phyloP scores from a whole-genome alignment of 2,329 filamentous ascomycete genomes.

The Fusarium tjaetaba region DNA sequence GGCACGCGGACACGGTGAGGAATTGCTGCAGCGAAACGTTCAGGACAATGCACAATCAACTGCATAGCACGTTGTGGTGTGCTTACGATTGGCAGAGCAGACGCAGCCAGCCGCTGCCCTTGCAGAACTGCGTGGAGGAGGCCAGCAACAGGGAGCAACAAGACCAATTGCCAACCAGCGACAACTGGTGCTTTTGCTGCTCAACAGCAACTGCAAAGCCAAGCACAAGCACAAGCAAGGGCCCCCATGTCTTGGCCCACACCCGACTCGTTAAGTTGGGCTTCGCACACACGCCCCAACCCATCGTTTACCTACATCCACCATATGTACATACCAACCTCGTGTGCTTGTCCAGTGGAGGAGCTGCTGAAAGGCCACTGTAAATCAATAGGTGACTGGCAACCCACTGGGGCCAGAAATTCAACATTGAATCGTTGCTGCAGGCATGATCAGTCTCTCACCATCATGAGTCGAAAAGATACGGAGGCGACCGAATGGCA shows the following conservation, averaged over 20 bases:
- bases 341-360: neutral
- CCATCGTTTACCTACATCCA: neutral
- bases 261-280: neutral
- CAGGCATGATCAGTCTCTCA: conserved; percentile 18
- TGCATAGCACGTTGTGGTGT: conserved; percentile 29
- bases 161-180: conserved; percentile 18
- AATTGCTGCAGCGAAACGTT: conserved; percentile 21
- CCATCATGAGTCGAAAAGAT: conserved; percentile 14
- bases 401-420: conserved; percentile 5
- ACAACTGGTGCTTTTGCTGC: conserved; percentile 6
- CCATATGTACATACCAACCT: conserved; percentile 1
- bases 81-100: conserved; percentile 38
- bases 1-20: conserved; percentile 30
- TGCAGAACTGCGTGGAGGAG: conserved; percentile 33
- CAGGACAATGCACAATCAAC: conserved; percentile 30
- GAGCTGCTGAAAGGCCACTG: conserved; percentile 9
- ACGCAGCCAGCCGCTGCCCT: conserved; percentile 43
- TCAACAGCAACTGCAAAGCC: conserved; percentile 3
- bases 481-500: conserved; percentile 11
- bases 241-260: conserved; percentile 15
- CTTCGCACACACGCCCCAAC: neutral
- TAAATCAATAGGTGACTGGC: neutral
- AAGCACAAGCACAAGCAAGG: conserved; percentile 19
- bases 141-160: conserved; percentile 18
- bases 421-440: neutral